Evolutionary conservation across 306 rosid species (phyloP), one percentile per base, ranked within the genome.

Genomic region (Begonia loranthoides): DNA sequence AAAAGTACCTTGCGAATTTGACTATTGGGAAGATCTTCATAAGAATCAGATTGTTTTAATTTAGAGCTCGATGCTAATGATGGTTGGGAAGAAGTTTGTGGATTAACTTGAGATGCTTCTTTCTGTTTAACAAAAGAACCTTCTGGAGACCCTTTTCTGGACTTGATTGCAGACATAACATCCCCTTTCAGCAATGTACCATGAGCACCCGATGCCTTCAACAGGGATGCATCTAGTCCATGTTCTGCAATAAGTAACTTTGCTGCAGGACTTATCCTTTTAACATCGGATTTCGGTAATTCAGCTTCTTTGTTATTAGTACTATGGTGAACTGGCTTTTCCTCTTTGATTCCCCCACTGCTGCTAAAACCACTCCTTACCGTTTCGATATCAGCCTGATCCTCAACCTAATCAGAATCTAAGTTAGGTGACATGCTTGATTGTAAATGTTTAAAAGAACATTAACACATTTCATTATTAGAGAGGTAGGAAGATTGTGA

Each of bases 141-240:
- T 72, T 62, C 75, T 6, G 73, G 58, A 68, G 71, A 70, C 63
- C 73, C 66, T 54, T 67, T 70, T 61, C 95, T 94, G 24, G 92
- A 76, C 67, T 82, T 90, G 54, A 90, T 78, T 45, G 82, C 95
- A 60, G 81, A 71, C 54, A 90, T 79, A 61, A 90, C 94, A 69
- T 90, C 99, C 64, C 95, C 94, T 70, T 90, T 90, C 55, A 90
- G 75, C 57, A 90, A 75, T 52, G 92, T 90, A 50, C 99, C 86
- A 54, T 68, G 56, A 62, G 77, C 62, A 57, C 99, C 99, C 12
- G 99, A 80, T 59, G 99, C 92, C 61, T 74, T 76, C 74, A 90
- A 56, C 47, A 66, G 64, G 3, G 82, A 80, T 54, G 64, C 63
- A 74, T 90, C 95, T 76, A 90, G 74, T 63, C 88, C 94, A 72